Base-by-base conservation (phyloP, 2,329 filamentous ascomycete species). In the Aspergillus aculeatus region DNA sequence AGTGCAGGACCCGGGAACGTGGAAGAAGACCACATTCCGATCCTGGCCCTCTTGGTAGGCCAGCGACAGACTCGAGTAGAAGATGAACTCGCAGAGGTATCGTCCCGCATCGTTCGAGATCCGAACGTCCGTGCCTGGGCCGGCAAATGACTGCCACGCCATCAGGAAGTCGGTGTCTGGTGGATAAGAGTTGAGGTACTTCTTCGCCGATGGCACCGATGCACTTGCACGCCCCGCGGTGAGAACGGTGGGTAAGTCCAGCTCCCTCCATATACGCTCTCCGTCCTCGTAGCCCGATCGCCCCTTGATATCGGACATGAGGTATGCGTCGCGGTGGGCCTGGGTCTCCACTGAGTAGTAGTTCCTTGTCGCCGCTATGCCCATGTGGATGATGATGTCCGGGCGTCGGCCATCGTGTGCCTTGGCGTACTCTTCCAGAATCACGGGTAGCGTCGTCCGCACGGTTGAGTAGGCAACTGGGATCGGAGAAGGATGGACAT, bases 41-140 rank as follows among this genome's bases (percentile, higher is more conserved):
- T 73, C 67, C 23, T 68, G 66, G 2, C 71, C 68, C 47, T 72
- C 68, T 58, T 64, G 67, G 16, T 66, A 62, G 16, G 74, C 75
- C 47, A 68, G 62, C 5, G 88, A 81, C 66, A 92, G 73, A 62
- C 86, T 89, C 6, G 85, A 86, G 74, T 86, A 92, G 73, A 89
- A 91, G 65, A 89, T 91, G 69, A 90, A 93, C 71, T 93, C 90
- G 75, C 90, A 93, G 16, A 92, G 79, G 72, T 89, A 93, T 21
- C 83, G 83, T 2, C 90, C 90, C 0, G 90, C 86, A 65, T 93
- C 87, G 48, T 86, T 82, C 0, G 88, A 91, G 44, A 89, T 78
- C 32, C 85, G 81, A 7, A 82, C 66, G 61, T 81, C 78, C 12
- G 70, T 64, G 2, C 63, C 68, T 29, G 68, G 32, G 6, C 76